phyloP scores from a whole-genome alignment of 192 early-diverging fungal genomes.

The Geranomyces variabilis region DNA sequence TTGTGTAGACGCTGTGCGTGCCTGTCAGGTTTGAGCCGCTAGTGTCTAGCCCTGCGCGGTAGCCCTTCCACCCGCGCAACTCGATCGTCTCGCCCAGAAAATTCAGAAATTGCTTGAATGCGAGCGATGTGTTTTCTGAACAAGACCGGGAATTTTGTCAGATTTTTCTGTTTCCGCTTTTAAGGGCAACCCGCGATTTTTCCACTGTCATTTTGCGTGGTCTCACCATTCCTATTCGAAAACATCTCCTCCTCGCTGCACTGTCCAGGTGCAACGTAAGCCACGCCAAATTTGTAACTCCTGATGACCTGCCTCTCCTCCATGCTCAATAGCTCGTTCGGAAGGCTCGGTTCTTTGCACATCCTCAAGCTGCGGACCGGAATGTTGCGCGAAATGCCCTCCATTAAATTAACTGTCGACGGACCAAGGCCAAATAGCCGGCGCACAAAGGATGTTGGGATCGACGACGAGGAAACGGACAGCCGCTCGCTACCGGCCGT shows the following conservation, averaged over 20 bases:
- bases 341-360: constrained; percentile 61
- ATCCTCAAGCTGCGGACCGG: constrained; percentile 60
- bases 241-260: constrained; percentile 80
- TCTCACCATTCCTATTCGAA: constrained; percentile 58
- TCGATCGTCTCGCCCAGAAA: constrained; percentile 73
- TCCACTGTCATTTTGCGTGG: too few species aligned
- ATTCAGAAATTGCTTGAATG: constrained; percentile 67
- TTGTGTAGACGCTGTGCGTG: constrained; percentile 68
- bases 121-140: constrained; percentile 45
- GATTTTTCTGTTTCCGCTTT: not conserved
- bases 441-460: constrained; percentile 49
- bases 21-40: constrained; percentile 72
- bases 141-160: not conserved
- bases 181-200: not conserved
- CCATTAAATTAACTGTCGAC: constrained; percentile 53
- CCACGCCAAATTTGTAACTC: constrained; percentile 83
- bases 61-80: constrained; percentile 74
- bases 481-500: constrained; percentile 63
- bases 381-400: constrained; percentile 55
- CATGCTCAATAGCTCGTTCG: constrained; percentile 67
- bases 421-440: constrained; percentile 52
- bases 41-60: constrained; percentile 74
- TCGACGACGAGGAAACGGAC: constrained; percentile 42
- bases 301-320: constrained; percentile 75
- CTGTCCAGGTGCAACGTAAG: constrained; percentile 68